Percentiles rank a stretch among this genome's conserved stretches.
These are phyloP conservation scores for Spathaspora gorwiae DNA, from an alignment of 805 yeast genomes.

Conservation along the genomic window DNA sequence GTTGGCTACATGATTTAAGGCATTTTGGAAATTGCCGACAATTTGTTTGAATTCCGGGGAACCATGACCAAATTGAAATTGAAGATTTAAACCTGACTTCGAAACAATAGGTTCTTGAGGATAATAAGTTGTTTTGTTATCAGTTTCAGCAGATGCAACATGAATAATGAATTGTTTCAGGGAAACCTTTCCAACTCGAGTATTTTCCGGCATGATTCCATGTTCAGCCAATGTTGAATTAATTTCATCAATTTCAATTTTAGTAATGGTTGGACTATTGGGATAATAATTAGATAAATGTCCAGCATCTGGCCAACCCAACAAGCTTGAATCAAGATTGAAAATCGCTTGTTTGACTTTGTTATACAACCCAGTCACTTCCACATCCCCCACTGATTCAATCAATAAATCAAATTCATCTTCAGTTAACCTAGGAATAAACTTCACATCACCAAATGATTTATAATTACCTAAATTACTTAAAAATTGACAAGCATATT, in stretches of 20 bases:
- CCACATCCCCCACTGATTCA: constrained; percentile 32
- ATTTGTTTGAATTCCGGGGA: constrained; percentile 57
- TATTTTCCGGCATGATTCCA: constrained; percentile 73
- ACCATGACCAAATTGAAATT: constrained; percentile 76
- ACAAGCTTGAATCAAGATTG: constrained; percentile 43
- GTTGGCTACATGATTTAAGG: constrained; percentile 64
- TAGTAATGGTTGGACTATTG: constrained; percentile 39
- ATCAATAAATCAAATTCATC: constrained; percentile 47
- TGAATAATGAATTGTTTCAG: constrained; percentile 50
- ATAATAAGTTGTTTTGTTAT: constrained; percentile 47
- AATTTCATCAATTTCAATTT: constrained; percentile 60
- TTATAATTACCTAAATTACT: constrained; percentile 75
- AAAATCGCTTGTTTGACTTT: constrained; percentile 48
- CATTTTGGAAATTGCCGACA: constrained; percentile 50
- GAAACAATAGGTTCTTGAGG: constrained; percentile 42
- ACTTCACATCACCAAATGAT: constrained; percentile 86
- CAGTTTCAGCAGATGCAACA: constrained; percentile 61
- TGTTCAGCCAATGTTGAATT: constrained; percentile 60
- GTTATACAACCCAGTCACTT: constrained; percentile 32
- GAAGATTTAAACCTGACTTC: constrained; percentile 35
- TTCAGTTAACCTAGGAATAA: constrained; percentile 58
- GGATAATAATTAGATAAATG: constrained; percentile 74
- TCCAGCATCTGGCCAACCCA: constrained; percentile 78
- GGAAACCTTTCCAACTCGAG: constrained; percentile 59
- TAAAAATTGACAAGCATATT: constrained; percentile 71